These are phyloP conservation scores for Fusarium chlamydosporum DNA, from an alignment of 2,329 filamentous ascomycete species.

Conservation along the genomic window DNA sequence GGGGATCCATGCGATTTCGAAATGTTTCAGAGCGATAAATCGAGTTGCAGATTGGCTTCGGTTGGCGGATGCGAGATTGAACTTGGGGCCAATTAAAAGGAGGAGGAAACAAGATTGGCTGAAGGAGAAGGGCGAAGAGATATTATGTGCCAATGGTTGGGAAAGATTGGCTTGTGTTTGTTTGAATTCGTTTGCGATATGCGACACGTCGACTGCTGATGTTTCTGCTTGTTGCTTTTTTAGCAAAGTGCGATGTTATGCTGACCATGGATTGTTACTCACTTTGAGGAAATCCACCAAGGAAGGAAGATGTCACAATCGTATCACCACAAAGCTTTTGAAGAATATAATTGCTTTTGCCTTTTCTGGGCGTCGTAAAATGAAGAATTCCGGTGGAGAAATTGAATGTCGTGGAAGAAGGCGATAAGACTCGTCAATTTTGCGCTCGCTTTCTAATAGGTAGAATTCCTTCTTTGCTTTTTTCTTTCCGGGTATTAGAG, in stretches of 20 bases:
- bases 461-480: constrained; percentile 22
- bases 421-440: constrained; percentile 35
- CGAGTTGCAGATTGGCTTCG: constrained; percentile 19
- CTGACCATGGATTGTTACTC: constrained; percentile 45
- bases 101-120: constrained; percentile 28
- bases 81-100: constrained; percentile 24
- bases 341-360: constrained; percentile 49
- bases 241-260: constrained; percentile 48
- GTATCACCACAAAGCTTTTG: constrained; percentile 45
- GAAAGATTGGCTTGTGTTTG: constrained; percentile 19
- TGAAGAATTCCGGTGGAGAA: constrained; percentile 37
- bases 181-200: constrained; percentile 34
- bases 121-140: constrained; percentile 21
- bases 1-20: constrained; percentile 40
- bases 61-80: constrained; percentile 27
- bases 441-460: constrained; percentile 37
- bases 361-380: constrained; percentile 39
- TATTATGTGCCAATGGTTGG: constrained; percentile 33
- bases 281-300: constrained; percentile 45
- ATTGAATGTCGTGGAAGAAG: constrained; percentile 18
- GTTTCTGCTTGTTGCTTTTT: constrained; percentile 48
- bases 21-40: constrained; percentile 16
- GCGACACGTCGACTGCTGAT: constrained; percentile 45
- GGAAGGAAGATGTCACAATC: constrained; percentile 42
- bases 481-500: constrained; percentile 18